These are phyloP conservation scores for Escovopsis sp. DNA, from an alignment of 2,329 filamentous ascomycete species.

Conservation along the genomic window DNA sequence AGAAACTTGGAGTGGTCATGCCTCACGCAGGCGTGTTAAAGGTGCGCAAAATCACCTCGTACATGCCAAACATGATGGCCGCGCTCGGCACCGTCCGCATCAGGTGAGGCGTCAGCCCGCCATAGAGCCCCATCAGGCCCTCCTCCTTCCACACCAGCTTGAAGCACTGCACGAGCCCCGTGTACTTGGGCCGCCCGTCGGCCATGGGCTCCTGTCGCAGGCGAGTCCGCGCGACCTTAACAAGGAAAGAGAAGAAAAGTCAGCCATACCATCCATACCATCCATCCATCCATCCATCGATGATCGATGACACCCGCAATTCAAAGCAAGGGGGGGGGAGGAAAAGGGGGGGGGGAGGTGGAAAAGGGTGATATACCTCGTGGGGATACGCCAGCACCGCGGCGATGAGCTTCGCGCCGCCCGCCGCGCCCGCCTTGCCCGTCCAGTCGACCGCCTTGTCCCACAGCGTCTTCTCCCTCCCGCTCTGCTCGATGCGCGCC, in stretches of 20 bases:
- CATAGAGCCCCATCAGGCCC: constrained; percentile 73
- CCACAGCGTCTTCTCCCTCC: constrained; percentile 51
- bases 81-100: constrained; percentile 83
- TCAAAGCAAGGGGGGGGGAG: too few relatives aligned
- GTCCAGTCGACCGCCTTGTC: constrained; percentile 65
- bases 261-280: not conserved
- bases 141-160: constrained; percentile 78
- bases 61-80: constrained; percentile 95
- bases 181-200: constrained; percentile 67
- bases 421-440: constrained; percentile 65
- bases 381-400: constrained; percentile 82
- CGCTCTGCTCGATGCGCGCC: constrained; percentile 38
- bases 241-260: too few relatives aligned
- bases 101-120: constrained; percentile 81
- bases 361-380: constrained; percentile 48
- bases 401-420: constrained; percentile 73
- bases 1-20: too few relatives aligned
- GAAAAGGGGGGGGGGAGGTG: not conserved
- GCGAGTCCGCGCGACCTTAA: constrained; percentile 72
- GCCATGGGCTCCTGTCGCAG: constrained; percentile 70
- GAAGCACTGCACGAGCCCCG: constrained; percentile 78
- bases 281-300: too few relatives aligned
- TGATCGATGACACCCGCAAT: too few relatives aligned
- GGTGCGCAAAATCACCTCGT: constrained; percentile 41
- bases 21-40: constrained; percentile 25